phyloP scores from a whole-genome alignment of 192 early-diverging fungal genomes.

The Lunasporangiospora selenospora region DNA sequence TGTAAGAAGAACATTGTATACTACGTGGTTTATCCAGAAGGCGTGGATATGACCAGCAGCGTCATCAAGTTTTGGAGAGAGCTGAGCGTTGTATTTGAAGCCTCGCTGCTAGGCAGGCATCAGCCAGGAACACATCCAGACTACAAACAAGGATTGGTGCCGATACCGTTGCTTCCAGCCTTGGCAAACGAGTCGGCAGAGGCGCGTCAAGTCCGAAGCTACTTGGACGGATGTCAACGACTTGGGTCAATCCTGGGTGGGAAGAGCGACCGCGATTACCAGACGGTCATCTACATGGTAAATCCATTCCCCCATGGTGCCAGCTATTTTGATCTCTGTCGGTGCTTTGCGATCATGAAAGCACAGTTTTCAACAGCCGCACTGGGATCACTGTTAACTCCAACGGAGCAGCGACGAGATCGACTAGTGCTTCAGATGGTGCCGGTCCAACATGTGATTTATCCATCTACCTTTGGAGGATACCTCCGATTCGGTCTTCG shows the following conservation, averaged over 20 bases:
- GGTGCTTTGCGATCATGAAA: constrained; percentile 57
- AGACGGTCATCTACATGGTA: constrained; percentile 59
- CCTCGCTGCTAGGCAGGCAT: constrained; percentile 55
- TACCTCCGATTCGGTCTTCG: constrained; percentile 57
- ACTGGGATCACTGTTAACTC: constrained; percentile 21
- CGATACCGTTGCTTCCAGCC: constrained; percentile 50
- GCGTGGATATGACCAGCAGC: constrained; percentile 40
- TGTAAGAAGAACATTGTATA: constrained; percentile 57
- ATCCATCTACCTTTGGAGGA: constrained; percentile 55
- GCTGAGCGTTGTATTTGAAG: constrained; percentile 54
- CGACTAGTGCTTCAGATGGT: constrained; percentile 55
- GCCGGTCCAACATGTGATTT: constrained; percentile 58
- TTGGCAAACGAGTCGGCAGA: constrained; percentile 40
- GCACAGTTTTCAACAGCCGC: constrained; percentile 44
- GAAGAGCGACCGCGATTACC: constrained; percentile 37
- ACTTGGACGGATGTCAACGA: constrained; percentile 52
- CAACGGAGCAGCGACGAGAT: constrained; percentile 47
- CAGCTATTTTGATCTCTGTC: constrained; percentile 52
- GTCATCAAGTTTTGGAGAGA: constrained; percentile 52
- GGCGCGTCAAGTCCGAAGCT: constrained; percentile 53
- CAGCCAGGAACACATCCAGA: constrained; percentile 47
- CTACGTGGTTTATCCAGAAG: constrained; percentile 59
- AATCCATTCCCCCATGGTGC: constrained; percentile 57
- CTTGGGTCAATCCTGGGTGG: constrained; percentile 52
- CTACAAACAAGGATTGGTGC: constrained; percentile 52